Evolutionary conservation across 331 rosid species (phyloP).

Genomic region (Pyracantha coccinea): DNA sequence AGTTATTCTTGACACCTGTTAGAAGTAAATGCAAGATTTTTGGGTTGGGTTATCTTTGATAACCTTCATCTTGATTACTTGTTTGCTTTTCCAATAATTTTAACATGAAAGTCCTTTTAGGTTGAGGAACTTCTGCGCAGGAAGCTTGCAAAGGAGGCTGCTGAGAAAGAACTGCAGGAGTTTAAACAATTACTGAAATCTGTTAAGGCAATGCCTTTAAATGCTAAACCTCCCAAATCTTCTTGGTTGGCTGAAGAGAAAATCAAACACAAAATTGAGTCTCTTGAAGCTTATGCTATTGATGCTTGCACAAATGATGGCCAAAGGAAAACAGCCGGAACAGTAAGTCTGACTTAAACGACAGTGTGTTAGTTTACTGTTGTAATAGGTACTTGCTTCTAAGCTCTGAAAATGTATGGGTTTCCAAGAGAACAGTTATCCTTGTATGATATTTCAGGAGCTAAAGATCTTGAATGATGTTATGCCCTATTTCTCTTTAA

Average conservation of each 20-base stretch:
- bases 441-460: not conserved
- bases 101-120: slow-evolving; percentile 27
- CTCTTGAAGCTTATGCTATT: slow-evolving; percentile 80
- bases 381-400: slow-evolving; percentile 3
- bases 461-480: not conserved
- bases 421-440: not conserved
- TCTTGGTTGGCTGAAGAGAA: slow-evolving; percentile 71
- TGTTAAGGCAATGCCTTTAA: slow-evolving; percentile 55
- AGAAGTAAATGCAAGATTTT: not conserved
- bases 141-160: slow-evolving; percentile 75
- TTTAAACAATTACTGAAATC: slow-evolving; percentile 57
- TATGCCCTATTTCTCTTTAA: not conserved
- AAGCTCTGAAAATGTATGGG: not conserved
- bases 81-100: not conserved
- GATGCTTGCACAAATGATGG: slow-evolving; percentile 65
- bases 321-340: slow-evolving; percentile 73
- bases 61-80: slow-evolving; percentile 3
- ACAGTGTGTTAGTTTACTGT: slow-evolving; percentile 19
- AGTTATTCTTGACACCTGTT: not conserved
- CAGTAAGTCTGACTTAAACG: slow-evolving; percentile 34
- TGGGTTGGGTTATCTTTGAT: slow-evolving; percentile 7
- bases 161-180: slow-evolving; percentile 71
- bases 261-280: slow-evolving; percentile 56
- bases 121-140: slow-evolving; percentile 71
- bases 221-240: slow-evolving; percentile 66